Evolutionary conservation across 257 asterid genomes (phyloP).

Genomic region (Nicotiana benthamiana): DNA sequence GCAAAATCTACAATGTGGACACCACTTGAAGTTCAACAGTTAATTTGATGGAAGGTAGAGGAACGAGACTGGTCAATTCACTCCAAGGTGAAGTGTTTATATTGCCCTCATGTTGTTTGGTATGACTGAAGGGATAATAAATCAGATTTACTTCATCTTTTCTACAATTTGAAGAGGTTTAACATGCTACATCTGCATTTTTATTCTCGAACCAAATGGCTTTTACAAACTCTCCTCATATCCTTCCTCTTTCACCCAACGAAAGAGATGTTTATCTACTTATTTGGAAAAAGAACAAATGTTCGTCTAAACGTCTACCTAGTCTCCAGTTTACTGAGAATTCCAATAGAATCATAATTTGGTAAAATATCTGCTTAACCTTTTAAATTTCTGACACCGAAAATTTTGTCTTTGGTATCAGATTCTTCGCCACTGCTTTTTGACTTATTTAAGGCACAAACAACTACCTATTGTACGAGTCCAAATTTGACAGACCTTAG

Average conservation of each 20-base stretch:
- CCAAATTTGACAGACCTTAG: too few relatives aligned
- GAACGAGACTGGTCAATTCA: not conserved
- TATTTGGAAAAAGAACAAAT: too few relatives aligned
- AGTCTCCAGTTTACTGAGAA: not conserved
- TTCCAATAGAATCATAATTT: not conserved
- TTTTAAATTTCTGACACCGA: not conserved
- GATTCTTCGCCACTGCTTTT: not conserved
- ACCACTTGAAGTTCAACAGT: not conserved
- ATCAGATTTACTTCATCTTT: not conserved
- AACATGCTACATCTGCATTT: not conserved
- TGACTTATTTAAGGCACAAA: not conserved
- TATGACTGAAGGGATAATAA: not conserved
- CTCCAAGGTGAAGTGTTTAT: not conserved
- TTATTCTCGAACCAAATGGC: not conserved
- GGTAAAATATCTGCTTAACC: not conserved
- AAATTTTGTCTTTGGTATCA: not conserved
- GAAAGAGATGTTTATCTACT: not conserved
- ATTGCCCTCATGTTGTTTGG: not conserved
- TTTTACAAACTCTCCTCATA: not conserved
- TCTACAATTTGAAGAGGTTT: not conserved
- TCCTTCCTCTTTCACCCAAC: not conserved
- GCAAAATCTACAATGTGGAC: not conserved
- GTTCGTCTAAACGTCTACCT: not conserved
- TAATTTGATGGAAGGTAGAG: not conserved
- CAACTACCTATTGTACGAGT: not conserved